These are phyloP conservation scores for Royoungia palumana DNA, from an alignment of 768 basidiomycete genomes.

Conservation along the genomic window DNA sequence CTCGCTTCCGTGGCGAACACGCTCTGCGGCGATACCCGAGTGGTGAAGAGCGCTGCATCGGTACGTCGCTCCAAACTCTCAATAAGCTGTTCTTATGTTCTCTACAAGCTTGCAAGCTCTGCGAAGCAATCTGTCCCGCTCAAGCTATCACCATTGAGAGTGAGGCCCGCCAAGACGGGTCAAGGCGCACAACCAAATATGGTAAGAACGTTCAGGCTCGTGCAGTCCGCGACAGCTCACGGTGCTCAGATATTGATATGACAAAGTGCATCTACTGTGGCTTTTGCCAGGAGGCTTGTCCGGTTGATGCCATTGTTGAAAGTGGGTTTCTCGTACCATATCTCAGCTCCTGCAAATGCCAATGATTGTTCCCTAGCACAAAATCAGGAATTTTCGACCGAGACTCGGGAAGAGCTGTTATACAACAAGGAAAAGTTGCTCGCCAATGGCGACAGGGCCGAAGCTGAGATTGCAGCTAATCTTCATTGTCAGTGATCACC, in stretches of 20 bases:
- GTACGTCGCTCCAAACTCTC: constrained; percentile 44
- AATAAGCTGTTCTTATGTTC: constrained; percentile 5
- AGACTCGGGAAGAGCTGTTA: constrained; percentile 95
- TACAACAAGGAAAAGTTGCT: constrained; percentile 99
- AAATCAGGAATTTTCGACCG: constrained; percentile 97
- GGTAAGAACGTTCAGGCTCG: constrained; percentile 44
- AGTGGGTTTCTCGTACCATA: constrained; percentile 53
- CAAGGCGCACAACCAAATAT: constrained; percentile 95
- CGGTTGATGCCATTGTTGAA: constrained; percentile 99
- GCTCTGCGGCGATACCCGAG: constrained; percentile 94
- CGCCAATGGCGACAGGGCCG: constrained; percentile 92
- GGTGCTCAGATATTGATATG: constrained; percentile 89
- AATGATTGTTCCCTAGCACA: constrained; percentile 56
- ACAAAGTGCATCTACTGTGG: constrained; percentile 99
- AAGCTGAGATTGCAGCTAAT: constrained; percentile 97
- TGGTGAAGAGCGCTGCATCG: constrained; percentile 98
- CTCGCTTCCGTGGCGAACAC: constrained; percentile 98
- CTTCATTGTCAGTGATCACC: constrained; percentile 54
- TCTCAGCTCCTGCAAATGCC: constrained; percentile 1
- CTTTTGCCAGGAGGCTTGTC: constrained; percentile 99
- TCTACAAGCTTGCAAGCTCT: constrained; percentile 88
- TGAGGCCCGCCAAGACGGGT: constrained; percentile 92
- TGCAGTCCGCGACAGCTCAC: background rate
- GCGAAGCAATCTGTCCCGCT: constrained; percentile 98
- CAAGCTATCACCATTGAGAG: constrained; percentile 99